Evolutionary conservation across 805 yeast genomes (phyloP), one percentile per base, ranked within the genome.

Genomic region (Torulaspora franciscae): DNA sequence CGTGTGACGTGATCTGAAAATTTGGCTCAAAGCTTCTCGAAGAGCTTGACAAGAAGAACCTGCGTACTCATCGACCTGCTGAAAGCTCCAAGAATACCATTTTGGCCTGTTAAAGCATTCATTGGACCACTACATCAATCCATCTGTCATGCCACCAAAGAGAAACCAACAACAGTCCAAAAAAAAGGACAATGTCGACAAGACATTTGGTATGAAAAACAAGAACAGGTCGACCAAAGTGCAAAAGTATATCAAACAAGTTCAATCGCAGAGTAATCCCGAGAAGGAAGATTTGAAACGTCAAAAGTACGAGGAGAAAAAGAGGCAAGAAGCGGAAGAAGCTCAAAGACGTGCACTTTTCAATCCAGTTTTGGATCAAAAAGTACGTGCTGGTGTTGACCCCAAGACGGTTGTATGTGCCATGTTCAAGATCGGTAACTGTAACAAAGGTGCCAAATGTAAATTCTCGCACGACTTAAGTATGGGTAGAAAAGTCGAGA

Each of bases 311-410:
- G 88, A 82, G 38, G 95, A 85, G 66, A 90, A 85, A 75, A 87
- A 85, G 64, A 93, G 95, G 9, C 85, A 89, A 1, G 99, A 91
- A 52, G 82, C 77, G 35, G 97, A 96, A 34, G 86, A 84, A 62
- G 78, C 77, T 37, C 97, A 91, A 60, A 95, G 95, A 4, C 83
- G 87, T 10, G 83, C 84, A 13, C 68, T 91, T 36, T 77, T 88
- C 56, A 83, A 81, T 26, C 69, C 79, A 0, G 72, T 79, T 3
- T 72, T 87, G 40, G 83, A 78, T 43, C 97, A 87, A 65, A 88
- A 87, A 62, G 86, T 91, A 26, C 95, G 96, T 33, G 89, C 91
- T 60, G 99, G 99, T 42, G 97, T 89, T 48, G 98, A 93, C 69
- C 99, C 99, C 43, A 91, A 93, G 69, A 80, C 95, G 1, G 84